Percentiles rank a stretch among this genome's conserved stretches.
Evolutionary conservation across 257 asterid genomes (phyloP).

Genomic region (Verbena officinalis): DNA sequence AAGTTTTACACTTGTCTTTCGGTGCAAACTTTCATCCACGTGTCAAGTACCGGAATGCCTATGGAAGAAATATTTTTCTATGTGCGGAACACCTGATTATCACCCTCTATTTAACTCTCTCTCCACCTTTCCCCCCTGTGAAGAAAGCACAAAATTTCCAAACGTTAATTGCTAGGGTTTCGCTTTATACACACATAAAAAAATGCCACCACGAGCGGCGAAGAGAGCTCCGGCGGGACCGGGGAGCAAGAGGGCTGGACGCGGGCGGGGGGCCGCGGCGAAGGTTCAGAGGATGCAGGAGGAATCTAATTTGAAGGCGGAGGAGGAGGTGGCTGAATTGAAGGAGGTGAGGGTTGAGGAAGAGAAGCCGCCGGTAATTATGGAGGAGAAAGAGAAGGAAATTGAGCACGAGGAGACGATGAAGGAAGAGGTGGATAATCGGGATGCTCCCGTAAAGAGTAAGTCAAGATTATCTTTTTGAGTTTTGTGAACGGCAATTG

Average conservation of each 20-base stretch:
- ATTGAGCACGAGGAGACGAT: slow-evolving; percentile 33
- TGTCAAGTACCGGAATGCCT: not conserved
- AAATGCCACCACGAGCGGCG: slow-evolving; percentile 74
- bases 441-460: slow-evolving; percentile 35
- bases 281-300: slow-evolving; percentile 33
- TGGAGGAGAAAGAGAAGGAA: slow-evolving; percentile 34
- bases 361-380: slow-evolving; percentile 22
- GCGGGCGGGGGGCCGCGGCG: slow-evolving; percentile 45
- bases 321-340: slow-evolving; percentile 37
- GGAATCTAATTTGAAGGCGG: slow-evolving; percentile 43
- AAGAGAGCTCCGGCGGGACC: slow-evolving; percentile 80
- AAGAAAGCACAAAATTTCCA: not conserved
- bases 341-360: slow-evolving; percentile 31
- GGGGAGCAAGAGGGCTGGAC: slow-evolving; percentile 62
- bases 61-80: not conserved
- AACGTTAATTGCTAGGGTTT: not conserved
- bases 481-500: slow-evolving; percentile 1
- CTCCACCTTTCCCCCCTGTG: not conserved
- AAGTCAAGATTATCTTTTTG: slow-evolving; percentile 19
- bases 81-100: not conserved
- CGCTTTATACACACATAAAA: not conserved
- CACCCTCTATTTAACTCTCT: no score
- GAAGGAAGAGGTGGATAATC: slow-evolving; percentile 29
- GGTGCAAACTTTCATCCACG: not conserved
- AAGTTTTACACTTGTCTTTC: not conserved